phyloP scores from a whole-genome alignment of 768 basidiomycete species.

The Lactarius sanguifluus region DNA sequence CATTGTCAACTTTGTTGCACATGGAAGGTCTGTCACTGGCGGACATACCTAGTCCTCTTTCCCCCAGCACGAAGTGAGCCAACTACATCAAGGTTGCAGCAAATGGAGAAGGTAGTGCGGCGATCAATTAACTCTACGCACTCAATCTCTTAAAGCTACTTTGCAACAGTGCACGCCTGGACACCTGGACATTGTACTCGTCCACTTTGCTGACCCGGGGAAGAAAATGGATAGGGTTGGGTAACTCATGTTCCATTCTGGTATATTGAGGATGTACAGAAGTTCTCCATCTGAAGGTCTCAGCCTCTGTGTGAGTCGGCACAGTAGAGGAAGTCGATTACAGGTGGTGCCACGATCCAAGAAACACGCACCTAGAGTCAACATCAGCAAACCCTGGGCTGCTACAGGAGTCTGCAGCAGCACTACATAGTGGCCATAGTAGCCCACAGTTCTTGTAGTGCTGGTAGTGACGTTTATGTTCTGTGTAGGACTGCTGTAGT shows the following conservation, averaged over 20 bases:
- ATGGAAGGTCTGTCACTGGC: neutral
- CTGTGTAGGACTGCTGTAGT: too few species aligned
- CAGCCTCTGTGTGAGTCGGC: too few species aligned
- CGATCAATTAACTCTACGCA: slow-evolving; percentile 77
- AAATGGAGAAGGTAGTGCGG: slow-evolving; percentile 70
- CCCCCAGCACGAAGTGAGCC: slow-evolving; percentile 71
- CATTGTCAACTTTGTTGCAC: slow-evolving; percentile 22
- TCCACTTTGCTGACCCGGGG: slow-evolving; percentile 92
- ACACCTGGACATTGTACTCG: slow-evolving; percentile 63
- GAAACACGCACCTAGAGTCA: too few species aligned
- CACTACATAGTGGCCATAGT: too few species aligned
- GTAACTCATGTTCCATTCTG: slow-evolving; percentile 83
- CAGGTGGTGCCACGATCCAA: too few species aligned
- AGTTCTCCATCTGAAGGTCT: slow-evolving; percentile 46
- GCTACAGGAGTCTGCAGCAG: too few species aligned
- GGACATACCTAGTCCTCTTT: slow-evolving; percentile 79
- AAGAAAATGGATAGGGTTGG: slow-evolving; percentile 91
- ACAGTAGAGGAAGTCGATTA: too few species aligned
- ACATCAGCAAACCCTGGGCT: too few species aligned
- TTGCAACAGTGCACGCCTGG: slow-evolving; percentile 81
- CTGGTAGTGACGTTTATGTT: too few species aligned
- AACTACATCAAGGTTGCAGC: slow-evolving; percentile 88
- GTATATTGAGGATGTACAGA: slow-evolving; percentile 73
- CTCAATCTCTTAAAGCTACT: slow-evolving; percentile 87
- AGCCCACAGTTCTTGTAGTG: too few species aligned